Conservation (phyloP, 805 yeast genomes). For the Candida broadrunensis region DNA sequence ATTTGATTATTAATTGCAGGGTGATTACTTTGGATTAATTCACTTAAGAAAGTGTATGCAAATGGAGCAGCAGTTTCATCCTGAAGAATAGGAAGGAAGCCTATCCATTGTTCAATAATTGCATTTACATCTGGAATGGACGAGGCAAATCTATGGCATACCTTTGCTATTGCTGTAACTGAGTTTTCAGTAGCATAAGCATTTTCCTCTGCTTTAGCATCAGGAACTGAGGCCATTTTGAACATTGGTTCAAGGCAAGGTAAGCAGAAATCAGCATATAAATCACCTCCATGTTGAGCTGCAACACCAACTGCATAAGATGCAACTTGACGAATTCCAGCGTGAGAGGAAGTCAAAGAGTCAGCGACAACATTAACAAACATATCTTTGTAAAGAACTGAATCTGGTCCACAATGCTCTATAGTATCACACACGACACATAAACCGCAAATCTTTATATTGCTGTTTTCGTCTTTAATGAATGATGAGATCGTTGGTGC, state of each 20-base stretch:
- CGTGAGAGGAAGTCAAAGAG: constrained; percentile 60
- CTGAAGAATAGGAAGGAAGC: constrained; percentile 73
- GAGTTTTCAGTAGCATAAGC: constrained; percentile 85
- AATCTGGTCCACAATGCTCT: constrained; percentile 72
- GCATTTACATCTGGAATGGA: constrained; percentile 59
- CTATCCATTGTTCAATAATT: constrained; percentile 73
- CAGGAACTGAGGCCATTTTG: constrained; percentile 70
- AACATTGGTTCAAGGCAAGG: constrained; percentile 74
- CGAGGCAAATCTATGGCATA: constrained; percentile 63
- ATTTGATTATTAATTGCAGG: constrained; percentile 50
- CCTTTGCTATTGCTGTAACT: constrained; percentile 77
- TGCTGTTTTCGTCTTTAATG: constrained; percentile 64
- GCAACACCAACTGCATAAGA: constrained; percentile 81
- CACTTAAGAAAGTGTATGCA: constrained; percentile 71
- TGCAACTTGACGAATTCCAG: constrained; percentile 83
- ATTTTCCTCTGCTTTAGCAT: constrained; percentile 82
- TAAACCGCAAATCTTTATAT: constrained; percentile 72
- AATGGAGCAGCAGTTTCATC: constrained; percentile 89
- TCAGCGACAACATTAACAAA: constrained; percentile 66
- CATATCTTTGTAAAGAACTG: constrained; percentile 60
- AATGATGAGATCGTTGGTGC: constrained; percentile 62
- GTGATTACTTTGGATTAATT: constrained; percentile 67
- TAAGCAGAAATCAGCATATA: constrained; percentile 59
- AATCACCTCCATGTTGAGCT: constrained; percentile 73
- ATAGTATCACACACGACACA: constrained; percentile 77